These are phyloP conservation scores for Pseudomonodictys pantanalensis DNA, from an alignment of 495 filamentous ascomycete species.

Conservation along the genomic window DNA sequence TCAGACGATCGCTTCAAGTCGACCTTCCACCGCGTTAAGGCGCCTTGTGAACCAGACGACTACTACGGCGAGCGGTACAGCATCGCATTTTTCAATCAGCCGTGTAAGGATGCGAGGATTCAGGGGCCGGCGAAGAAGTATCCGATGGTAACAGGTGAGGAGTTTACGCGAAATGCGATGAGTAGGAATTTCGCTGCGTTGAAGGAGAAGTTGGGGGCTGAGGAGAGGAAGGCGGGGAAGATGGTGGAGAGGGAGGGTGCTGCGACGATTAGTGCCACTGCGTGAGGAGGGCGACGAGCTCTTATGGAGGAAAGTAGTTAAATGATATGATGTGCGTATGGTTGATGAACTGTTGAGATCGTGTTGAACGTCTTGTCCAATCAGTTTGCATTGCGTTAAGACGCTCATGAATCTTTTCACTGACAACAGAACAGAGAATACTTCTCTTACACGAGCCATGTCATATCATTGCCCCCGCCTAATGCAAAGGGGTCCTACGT, in stretches of 20 bases:
- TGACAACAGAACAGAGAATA: too few species aligned
- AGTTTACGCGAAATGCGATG: conserved; percentile 59
- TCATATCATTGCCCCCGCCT: too few species aligned
- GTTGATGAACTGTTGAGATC: too few species aligned
- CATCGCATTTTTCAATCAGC: conserved; percentile 67
- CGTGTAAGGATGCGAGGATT: conserved; percentile 57
- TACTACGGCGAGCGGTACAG: conserved; percentile 60
- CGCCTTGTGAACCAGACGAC: conserved; percentile 51
- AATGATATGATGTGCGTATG: too few species aligned
- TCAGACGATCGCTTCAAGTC: conserved; percentile 68
- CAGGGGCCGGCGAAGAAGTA: conserved; percentile 63
- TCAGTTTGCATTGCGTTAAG: too few species aligned
- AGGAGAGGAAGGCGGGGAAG: neutral
- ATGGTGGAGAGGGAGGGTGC: neutral
- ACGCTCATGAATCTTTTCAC: too few species aligned
- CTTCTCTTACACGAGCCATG: too few species aligned
- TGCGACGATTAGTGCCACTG: too few species aligned
- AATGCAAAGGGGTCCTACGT: too few species aligned
- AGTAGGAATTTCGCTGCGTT: conserved; percentile 55
- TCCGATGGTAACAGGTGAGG: conserved; percentile 54
- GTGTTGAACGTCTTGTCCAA: too few species aligned
- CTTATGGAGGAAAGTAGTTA: too few species aligned
- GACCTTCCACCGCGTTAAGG: conserved; percentile 61
- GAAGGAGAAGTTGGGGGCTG: conserved; percentile 34
- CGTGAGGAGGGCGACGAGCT: too few species aligned